A percentile compares a stretch with the other conserved stretches of the same genome.
These are phyloP conservation scores for Oryza nivara DNA, from an alignment of 176 grass and related monocot genomes.

Conservation along the genomic window DNA sequence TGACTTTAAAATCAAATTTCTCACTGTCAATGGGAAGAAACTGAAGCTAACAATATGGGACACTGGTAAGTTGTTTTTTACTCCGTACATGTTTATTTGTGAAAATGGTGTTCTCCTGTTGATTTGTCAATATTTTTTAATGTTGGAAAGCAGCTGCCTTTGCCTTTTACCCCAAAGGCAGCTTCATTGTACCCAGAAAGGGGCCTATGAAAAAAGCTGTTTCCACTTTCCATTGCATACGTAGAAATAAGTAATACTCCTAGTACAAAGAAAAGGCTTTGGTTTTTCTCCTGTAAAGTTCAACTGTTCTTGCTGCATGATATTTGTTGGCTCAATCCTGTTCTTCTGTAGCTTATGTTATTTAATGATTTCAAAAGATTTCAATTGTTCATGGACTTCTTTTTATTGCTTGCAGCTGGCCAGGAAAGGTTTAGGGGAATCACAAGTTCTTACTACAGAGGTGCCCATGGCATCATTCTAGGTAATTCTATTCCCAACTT, in stretches of 20 bases:
- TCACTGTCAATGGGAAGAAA: constrained; percentile 74
- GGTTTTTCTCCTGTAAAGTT: neutral
- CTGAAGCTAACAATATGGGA: constrained; percentile 99
- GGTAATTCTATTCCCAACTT: constrained; percentile 50
- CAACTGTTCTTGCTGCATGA: neutral
- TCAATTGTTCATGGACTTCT: neutral
- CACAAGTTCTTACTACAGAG: constrained; percentile 96
- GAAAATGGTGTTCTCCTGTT: neutral
- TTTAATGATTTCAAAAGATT: constrained; percentile 6
- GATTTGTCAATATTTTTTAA: neutral
- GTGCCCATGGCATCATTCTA: constrained; percentile 96
- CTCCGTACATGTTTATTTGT: neutral
- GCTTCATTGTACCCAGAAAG: neutral
- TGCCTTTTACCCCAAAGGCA: neutral
- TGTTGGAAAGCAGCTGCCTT: neutral
- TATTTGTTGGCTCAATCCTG: neutral
- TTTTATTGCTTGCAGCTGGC: constrained; percentile 70
- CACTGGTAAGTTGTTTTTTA: constrained; percentile 58
- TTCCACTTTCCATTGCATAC: neutral
- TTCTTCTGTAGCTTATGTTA: neutral
- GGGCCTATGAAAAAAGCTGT: neutral
- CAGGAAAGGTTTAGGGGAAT: constrained; percentile 96
- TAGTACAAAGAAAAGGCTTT: neutral
- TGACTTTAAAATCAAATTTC: constrained; percentile 96
- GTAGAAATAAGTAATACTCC: neutral